Evolutionary conservation across 805 yeast species (phyloP), one percentile per base, ranked within the genome.

Genomic region (Suhomyces xylopsoci): DNA sequence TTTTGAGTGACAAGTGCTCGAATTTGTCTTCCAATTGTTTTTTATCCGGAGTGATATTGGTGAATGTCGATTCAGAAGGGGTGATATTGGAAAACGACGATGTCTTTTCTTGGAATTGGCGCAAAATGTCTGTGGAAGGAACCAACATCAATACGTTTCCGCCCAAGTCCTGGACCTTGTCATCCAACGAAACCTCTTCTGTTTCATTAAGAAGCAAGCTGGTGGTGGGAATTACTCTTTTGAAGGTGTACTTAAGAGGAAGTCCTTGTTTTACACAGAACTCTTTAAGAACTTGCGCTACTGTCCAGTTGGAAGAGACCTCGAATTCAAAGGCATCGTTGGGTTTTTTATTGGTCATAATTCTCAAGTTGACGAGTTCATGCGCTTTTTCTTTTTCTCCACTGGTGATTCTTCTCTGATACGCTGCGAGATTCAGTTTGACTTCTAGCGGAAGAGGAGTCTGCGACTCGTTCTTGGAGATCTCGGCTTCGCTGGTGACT

Each of bases 391-490:
- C 32, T n/a, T 36, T 25, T 10, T 15, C 20, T 24, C 38, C 47
- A 19, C 22, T 22, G 20, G 22, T 41, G 20, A 22, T 20, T 45
- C 44, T 34, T n/a, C 48, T 28, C 12, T 3, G 34, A 17, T 48
- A 52, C 10, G 50, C 49, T 20, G 38, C 24, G 19, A 53, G 34
- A 30, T 28, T 50, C 20, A 41, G 45, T 24, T 34, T 68, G 51
- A 72, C 69, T 53, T 75, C 80, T 40, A 66, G 63, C 0, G 87
- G 81, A 36, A 82, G 69, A 3, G 92, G 90, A 0, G 88, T 79
- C 5, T 68, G 68, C 1, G 52, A 57, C 51, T 81, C 83, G 62
- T 87, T 85, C 25, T 60, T 61, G n/a, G 62, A 50, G 34, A 69
- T 69, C 52, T 83, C 83, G 3, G 52, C 51, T 8, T 65, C 75